These are phyloP conservation scores for Bifiguratus adelaidae DNA, from an alignment of 192 early-diverging fungal species.

Conservation along the genomic window DNA sequence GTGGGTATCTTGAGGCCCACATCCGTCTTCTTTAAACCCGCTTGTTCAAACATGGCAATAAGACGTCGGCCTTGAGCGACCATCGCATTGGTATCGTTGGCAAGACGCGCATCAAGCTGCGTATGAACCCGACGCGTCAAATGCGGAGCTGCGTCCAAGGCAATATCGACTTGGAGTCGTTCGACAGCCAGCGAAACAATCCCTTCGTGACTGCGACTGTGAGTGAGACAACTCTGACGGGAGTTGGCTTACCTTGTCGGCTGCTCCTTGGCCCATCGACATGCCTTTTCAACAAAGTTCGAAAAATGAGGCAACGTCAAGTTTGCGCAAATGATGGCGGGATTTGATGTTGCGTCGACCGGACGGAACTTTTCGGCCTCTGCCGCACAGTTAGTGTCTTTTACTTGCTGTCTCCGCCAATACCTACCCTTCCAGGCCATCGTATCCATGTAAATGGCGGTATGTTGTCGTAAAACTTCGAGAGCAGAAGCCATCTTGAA, in stretches of 20 bases:
- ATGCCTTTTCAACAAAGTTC: not conserved
- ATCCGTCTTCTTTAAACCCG: conserved; percentile 1
- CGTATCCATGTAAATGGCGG: not conserved
- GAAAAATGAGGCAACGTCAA: not conserved
- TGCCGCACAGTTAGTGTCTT: not conserved
- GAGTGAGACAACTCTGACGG: no score
- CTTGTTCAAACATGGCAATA: conserved; percentile 1
- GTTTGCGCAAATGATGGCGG: not conserved
- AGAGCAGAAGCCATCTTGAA: no score
- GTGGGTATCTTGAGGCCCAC: conserved; percentile 4
- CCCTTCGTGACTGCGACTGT: not conserved
- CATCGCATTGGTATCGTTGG: conserved; percentile 1
- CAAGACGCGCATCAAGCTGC: conserved; percentile 3
- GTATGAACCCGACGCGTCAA: conserved; percentile 2
- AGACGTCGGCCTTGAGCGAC: not conserved
- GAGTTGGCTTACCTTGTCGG: no score
- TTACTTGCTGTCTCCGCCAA: not conserved
- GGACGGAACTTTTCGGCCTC: not conserved
- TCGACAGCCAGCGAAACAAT: not conserved
- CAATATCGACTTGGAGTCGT: not conserved
- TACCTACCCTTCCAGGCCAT: conserved; percentile 2
- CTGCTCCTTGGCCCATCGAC: conserved; percentile 1
- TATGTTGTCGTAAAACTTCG: not conserved
- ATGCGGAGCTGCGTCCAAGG: not conserved
- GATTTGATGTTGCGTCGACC: conserved; percentile 4